phyloP scores from a whole-genome alignment of 1,284 basidiomycete genomes.

The Marasmius sp. region DNA sequence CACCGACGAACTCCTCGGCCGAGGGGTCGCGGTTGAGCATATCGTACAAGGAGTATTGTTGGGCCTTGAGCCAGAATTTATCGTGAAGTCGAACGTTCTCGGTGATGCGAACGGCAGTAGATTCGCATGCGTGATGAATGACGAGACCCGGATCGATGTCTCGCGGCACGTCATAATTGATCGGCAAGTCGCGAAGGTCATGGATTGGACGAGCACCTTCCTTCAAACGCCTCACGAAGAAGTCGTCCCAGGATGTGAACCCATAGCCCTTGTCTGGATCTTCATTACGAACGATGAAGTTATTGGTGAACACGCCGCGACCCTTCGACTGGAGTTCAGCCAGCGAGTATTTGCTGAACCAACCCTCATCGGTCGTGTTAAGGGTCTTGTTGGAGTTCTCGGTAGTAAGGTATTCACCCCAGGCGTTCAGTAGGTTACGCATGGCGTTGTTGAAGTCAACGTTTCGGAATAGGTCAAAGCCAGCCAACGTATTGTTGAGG shows the following conservation, averaged over 20 bases:
- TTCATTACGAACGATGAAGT: neutral
- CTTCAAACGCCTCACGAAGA: too few relatives aligned
- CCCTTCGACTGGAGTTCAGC: neutral
- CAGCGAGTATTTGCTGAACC: neutral
- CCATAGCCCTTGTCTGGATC: neutral
- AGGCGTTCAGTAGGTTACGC: neutral
- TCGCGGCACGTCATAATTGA: too few relatives aligned
- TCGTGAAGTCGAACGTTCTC: constrained; percentile 25
- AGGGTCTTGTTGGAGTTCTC: neutral
- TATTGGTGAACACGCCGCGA: neutral
- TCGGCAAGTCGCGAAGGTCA: too few relatives aligned
- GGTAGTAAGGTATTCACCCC: neutral
- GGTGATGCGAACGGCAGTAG: constrained; percentile 30
- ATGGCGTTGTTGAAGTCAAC: neutral
- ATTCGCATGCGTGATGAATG: constrained; percentile 34
- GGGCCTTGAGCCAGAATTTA: constrained; percentile 27
- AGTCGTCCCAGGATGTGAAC: neutral
- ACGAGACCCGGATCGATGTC: constrained; percentile 11
- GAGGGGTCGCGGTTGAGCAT: constrained; percentile 2
- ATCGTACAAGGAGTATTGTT: constrained; percentile 31
- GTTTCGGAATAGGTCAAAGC: neutral
- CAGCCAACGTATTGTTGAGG: neutral
- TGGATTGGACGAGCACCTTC: too few relatives aligned
- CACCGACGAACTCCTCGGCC: constrained; percentile 31
- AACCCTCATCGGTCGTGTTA: neutral